phyloP scores from a whole-genome alignment of 2,329 filamentous ascomycete genomes.

The Trichoderma citrinoviride region DNA sequence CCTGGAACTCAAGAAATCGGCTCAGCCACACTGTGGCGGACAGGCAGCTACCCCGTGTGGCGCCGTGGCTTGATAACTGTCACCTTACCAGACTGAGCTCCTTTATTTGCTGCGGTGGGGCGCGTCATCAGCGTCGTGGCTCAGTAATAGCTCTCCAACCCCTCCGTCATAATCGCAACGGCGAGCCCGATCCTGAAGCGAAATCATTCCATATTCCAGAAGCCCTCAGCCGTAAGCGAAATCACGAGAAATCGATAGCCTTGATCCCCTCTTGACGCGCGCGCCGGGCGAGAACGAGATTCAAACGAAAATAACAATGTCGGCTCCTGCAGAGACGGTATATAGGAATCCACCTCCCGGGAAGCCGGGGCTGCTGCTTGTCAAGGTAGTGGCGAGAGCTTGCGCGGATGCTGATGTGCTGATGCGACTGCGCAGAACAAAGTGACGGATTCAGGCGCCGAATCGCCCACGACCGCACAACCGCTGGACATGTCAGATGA shows the following conservation, averaged over 20 bases:
- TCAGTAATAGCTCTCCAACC: constrained; percentile 34
- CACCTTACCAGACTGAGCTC: constrained; percentile 3
- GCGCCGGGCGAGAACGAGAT: background rate
- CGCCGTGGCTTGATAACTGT: background rate
- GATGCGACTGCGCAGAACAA: constrained; percentile 16
- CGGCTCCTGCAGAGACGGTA: constrained; percentile 45
- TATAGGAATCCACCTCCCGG: constrained; percentile 28
- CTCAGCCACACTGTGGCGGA: constrained; percentile 3
- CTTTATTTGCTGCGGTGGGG: constrained; percentile 32
- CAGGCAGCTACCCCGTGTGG: background rate
- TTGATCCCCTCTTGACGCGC: background rate
- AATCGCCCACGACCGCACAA: constrained; percentile 64
- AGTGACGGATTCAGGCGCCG: constrained; percentile 45
- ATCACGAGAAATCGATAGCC: constrained; percentile 16
- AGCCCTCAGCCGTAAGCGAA: constrained; percentile 19
- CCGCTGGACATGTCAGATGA: constrained; percentile 70
- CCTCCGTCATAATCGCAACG: constrained; percentile 27
- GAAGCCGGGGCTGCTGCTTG: background rate
- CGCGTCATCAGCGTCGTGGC: constrained; percentile 40
- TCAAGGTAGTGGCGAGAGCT: constrained; percentile 13
- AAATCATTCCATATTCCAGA: constrained; percentile 14
- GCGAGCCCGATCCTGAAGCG: constrained; percentile 16
- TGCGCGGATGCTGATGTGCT: constrained; percentile 27
- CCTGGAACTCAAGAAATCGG: background rate
- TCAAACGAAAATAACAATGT: constrained; percentile 37